Evolutionary conservation across 106 monocot species (phyloP).

Genomic region (Dactylorhiza incarnata): DNA sequence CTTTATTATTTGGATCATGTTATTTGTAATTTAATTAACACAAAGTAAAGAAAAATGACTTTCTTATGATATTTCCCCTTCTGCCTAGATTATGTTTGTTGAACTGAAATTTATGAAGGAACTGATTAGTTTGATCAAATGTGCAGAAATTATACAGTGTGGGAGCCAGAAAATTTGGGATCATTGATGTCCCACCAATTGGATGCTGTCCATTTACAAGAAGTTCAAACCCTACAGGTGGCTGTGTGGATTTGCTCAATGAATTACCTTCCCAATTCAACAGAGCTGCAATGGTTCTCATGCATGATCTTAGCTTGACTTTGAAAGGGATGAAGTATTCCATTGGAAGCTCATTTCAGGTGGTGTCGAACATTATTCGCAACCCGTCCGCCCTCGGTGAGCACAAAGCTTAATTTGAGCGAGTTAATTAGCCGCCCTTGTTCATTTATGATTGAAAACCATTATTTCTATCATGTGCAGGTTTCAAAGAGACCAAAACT

Average conservation of each 20-base stretch:
- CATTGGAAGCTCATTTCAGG: constrained; percentile 12
- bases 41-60: too few relatives aligned
- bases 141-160: constrained; percentile 20
- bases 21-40: too few relatives aligned
- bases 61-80: too few relatives aligned
- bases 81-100: too few relatives aligned
- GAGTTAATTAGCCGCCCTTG: too few relatives aligned
- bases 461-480: not conserved
- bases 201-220: constrained; percentile 27
- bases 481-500: constrained; percentile 11
- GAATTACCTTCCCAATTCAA: constrained; percentile 17
- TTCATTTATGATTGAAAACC: too few relatives aligned
- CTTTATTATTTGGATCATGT: too few relatives aligned
- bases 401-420: not conserved
- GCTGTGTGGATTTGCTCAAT: constrained; percentile 22
- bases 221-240: constrained; percentile 9
- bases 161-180: constrained; percentile 34
- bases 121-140: not conserved
- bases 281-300: not conserved
- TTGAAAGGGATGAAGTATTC: constrained; percentile 30
- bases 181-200: constrained; percentile 13
- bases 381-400: constrained; percentile 7
- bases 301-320: constrained; percentile 16
- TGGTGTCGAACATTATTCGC: not conserved
- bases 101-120: not conserved